These are phyloP conservation scores for Metschnikowia cerradonensis DNA, from an alignment of 805 yeast genomes.

Conservation along the genomic window DNA sequence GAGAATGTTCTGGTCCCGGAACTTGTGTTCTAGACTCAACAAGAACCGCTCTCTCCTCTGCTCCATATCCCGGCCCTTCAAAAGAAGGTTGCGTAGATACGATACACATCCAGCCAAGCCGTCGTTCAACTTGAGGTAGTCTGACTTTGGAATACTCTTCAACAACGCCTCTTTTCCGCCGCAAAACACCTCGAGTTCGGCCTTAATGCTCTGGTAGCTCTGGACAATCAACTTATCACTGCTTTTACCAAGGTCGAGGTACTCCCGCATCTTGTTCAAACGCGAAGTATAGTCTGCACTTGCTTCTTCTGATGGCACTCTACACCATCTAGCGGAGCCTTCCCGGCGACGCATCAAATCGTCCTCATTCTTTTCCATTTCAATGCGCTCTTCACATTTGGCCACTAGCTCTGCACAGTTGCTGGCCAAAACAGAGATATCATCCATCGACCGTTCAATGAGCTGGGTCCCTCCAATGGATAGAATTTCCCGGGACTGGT, in stretches of 20 bases:
- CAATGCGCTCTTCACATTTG: constrained; percentile 44
- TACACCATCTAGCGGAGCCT: constrained; percentile 54
- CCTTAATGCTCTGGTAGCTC: constrained; percentile 47
- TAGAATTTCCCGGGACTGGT: constrained; percentile 51
- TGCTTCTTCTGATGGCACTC: constrained; percentile 45
- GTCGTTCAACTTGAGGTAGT: constrained; percentile 31
- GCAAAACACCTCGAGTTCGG: constrained; percentile 41
- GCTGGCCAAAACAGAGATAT: constrained; percentile 40
- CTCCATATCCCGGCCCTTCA: constrained; percentile 28
- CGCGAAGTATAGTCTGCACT: constrained; percentile 37
- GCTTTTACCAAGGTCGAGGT: constrained; percentile 51
- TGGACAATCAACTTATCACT: constrained; percentile 56
- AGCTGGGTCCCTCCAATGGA: constrained; percentile 48
- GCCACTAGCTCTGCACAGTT: constrained; percentile 42
- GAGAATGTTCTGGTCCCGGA: constrained; percentile 45
- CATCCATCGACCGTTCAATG: constrained; percentile 41
- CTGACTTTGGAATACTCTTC: constrained; percentile 38
- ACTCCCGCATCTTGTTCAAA: constrained; percentile 42
- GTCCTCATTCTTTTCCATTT: constrained; percentile 55
- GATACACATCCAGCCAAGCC: constrained; percentile 26
- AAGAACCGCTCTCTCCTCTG: constrained; percentile 37
- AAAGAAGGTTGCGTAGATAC: constrained; percentile 33
- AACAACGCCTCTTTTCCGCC: constrained; percentile 35
- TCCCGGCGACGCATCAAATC: constrained; percentile 43
- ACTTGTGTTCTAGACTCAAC: constrained; percentile 41